Conservation (phyloP, 2,329 filamentous ascomycete species). For the Eutypella sp. region DNA sequence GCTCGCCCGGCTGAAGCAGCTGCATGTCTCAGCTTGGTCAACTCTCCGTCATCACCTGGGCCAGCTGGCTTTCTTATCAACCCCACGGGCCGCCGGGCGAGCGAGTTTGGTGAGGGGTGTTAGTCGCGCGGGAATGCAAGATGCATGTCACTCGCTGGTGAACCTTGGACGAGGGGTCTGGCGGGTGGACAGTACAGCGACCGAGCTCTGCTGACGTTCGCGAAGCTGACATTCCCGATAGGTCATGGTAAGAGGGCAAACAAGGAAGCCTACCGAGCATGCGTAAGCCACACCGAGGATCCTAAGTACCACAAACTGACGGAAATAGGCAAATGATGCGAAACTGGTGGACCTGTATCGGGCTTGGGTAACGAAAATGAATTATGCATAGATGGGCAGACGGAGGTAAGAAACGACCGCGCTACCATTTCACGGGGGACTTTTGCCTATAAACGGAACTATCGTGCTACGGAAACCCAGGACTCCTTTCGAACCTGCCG, state of each 20-base stretch:
- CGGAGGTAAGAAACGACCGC: conserved; percentile 1
- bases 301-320: not conserved
- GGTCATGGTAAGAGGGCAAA: too few relatives aligned
- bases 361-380: not conserved
- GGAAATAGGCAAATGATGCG: not conserved
- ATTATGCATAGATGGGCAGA: conserved; percentile 7
- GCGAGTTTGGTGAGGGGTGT: too few relatives aligned
- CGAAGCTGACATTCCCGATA: too few relatives aligned
- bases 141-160: too few relatives aligned
- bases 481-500: conserved; percentile 5
- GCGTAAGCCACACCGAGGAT: not conserved
- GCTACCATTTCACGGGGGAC: not conserved
- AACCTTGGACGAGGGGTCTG: too few relatives aligned
- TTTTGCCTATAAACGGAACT: conserved; percentile 12
- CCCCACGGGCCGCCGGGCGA: too few relatives aligned
- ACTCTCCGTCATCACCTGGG: conserved; percentile 10
- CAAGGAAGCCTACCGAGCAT: too few relatives aligned
- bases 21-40: conserved; percentile 18
- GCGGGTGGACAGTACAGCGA: too few relatives aligned
- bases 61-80: not conserved
- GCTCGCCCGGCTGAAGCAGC: not conserved
- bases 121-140: too few relatives aligned
- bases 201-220: too few relatives aligned
- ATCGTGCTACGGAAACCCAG: conserved; percentile 1
- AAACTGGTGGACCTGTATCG: not conserved